Evolutionary conservation across 148 eudicot genomes (phyloP).

Genomic region (Chenopodium quinoa): DNA sequence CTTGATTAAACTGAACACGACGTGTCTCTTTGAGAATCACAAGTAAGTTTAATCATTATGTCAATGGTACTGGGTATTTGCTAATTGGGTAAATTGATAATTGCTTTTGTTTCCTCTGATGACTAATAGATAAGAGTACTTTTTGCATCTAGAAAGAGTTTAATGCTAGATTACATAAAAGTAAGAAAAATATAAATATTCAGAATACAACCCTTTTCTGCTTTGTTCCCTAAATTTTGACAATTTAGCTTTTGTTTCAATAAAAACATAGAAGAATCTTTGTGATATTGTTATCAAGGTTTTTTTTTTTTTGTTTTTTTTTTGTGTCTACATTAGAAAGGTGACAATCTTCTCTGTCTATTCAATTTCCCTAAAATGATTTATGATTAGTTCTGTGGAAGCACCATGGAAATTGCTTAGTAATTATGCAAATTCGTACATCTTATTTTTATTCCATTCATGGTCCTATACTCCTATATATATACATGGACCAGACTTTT

Average conservation of each 20-base stretch:
- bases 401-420: constrained; percentile 6
- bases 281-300: constrained; percentile 2
- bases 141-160: constrained; percentile 22
- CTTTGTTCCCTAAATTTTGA: constrained; percentile 9
- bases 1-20: not conserved
- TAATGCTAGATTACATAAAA: not conserved
- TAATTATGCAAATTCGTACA: not conserved
- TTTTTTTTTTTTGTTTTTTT: not conserved
- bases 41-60: constrained; percentile 16
- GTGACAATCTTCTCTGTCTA: constrained; percentile 1
- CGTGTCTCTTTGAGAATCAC: constrained; percentile 23
- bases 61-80: not conserved
- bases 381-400: not conserved
- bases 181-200: not conserved
- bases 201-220: not conserved
- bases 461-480: not conserved
- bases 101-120: constrained; percentile 19
- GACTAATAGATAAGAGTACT: not conserved
- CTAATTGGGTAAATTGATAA: constrained; percentile 17
- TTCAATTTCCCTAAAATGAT: not conserved
- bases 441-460: not conserved
- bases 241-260: constrained; percentile 6
- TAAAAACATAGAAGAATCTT: constrained; percentile 10
- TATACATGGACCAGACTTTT: not conserved
- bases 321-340: constrained; percentile 5